Conservation (phyloP, 2,329 filamentous ascomycete genomes). For the Fusarium tjaetaba region DNA sequence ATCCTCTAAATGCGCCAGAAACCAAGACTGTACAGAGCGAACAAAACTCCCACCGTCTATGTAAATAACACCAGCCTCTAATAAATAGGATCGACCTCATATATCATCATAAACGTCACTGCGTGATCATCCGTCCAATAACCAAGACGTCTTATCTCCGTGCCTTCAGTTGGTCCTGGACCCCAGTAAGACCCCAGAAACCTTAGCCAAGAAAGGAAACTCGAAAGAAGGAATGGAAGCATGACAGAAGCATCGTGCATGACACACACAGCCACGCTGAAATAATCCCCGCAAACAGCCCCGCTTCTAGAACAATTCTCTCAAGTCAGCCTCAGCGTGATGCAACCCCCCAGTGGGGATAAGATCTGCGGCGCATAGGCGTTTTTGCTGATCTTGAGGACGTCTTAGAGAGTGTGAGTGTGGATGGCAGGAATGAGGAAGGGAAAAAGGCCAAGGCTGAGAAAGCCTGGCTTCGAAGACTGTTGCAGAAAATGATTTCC, state of each 20-base stretch:
- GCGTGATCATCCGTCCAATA: constrained; percentile 29
- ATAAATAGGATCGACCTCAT: constrained; percentile 22
- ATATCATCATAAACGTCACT: constrained; percentile 35
- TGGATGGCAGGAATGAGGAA: constrained; percentile 22
- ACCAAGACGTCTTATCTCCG: constrained; percentile 29
- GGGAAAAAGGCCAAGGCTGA: constrained; percentile 13
- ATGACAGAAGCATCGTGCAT: constrained; percentile 35
- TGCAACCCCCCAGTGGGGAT: constrained; percentile 14
- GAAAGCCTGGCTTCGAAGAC: constrained; percentile 9
- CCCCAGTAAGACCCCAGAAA: constrained; percentile 8
- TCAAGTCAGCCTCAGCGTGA: constrained; percentile 41
- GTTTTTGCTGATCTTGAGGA: constrained; percentile 24
- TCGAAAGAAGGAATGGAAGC: constrained; percentile 36
- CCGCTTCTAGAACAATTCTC: constrained; percentile 49
- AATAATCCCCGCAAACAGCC: constrained; percentile 31
- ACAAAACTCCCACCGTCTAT: constrained; percentile 32
- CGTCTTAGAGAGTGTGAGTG: background rate
- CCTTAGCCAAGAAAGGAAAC: constrained; percentile 27
- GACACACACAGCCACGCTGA: constrained; percentile 32
- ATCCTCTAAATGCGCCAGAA: constrained; percentile 9
- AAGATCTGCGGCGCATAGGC: constrained; percentile 36
- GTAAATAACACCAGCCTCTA: constrained; percentile 25
- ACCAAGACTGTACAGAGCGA: background rate
- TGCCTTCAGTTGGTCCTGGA: constrained; percentile 23
- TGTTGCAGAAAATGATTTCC: constrained; percentile 1